Evolutionary conservation across 371 early-diverging fungal genomes (phyloP).

Genomic region (Rhizopus stolonifer): DNA sequence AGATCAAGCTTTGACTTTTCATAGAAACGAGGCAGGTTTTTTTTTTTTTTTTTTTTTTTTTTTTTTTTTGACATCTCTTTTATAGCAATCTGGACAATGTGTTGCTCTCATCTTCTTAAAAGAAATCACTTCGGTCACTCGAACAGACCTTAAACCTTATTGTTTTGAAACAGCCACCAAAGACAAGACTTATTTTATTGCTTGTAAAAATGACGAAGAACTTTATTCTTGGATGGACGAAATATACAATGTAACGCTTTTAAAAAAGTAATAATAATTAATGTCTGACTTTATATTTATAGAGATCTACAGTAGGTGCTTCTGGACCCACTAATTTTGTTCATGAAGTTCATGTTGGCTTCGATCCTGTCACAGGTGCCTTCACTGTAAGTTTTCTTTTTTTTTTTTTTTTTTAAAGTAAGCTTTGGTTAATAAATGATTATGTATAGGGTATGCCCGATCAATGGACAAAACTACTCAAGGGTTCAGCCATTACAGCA

Average conservation of each 20-base stretch:
- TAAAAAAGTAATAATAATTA: background rate
- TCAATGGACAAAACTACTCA: conserved; percentile 88
- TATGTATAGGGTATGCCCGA: conserved; percentile 81
- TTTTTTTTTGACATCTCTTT: background rate
- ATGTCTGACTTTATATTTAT: background rate
- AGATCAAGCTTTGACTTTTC: conserved; percentile 90
- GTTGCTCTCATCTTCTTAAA: conserved; percentile 86
- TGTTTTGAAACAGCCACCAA: conserved; percentile 91
- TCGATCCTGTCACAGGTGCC: conserved; percentile 89
- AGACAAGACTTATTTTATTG: conserved; percentile 85
- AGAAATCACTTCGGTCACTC: conserved; percentile 83
- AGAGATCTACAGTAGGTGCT: conserved; percentile 67
- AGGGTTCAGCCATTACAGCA: conserved; percentile 87
- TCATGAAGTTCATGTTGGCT: conserved; percentile 96
- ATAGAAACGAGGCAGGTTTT: conserved; percentile 80
- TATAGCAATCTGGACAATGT: conserved; percentile 52
- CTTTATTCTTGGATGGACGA: conserved; percentile 98
- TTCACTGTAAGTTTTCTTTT: conserved; percentile 73
- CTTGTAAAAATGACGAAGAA: conserved; percentile 94
- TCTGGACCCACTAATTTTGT: conserved; percentile 94
- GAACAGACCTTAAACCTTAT: conserved; percentile 86
- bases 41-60: background rate
- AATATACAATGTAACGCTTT: conserved; percentile 72
- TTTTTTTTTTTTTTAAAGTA: background rate
- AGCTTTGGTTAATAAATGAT: too few species aligned